phyloP scores from a whole-genome alignment of 176 grass and related monocot species.

The Carex pumila region DNA sequence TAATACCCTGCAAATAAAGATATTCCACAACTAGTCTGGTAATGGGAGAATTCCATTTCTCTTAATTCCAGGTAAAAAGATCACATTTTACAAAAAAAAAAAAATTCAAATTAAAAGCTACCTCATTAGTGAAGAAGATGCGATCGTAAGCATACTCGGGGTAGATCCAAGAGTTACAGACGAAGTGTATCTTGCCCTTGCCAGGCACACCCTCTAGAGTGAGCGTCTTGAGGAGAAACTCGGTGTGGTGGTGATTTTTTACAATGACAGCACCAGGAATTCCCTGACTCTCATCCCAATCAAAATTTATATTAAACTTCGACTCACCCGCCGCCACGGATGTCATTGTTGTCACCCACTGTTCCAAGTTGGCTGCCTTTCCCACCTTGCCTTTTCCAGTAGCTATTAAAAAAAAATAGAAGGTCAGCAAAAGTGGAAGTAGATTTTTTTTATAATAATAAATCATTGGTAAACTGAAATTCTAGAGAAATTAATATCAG shows the following conservation, averaged over 20 bases:
- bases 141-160: constrained; percentile 49
- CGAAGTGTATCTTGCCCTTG: constrained; percentile 40
- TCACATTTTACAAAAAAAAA: not conserved
- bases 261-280: constrained; percentile 58
- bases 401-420: constrained; percentile 10
- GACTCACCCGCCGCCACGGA: constrained; percentile 44
- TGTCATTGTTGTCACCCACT: constrained; percentile 35
- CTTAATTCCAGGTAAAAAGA: not conserved
- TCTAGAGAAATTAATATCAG: not conserved
- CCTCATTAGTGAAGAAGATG: constrained; percentile 68
- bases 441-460: not conserved
- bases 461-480: not conserved
- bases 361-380: constrained; percentile 38
- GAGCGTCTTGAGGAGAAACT: constrained; percentile 79
- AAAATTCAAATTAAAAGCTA: constrained; percentile 18
- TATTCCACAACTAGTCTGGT: not conserved
- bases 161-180: constrained; percentile 75
- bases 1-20: not conserved
- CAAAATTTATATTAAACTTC: constrained; percentile 38
- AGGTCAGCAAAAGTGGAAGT: too few species aligned
- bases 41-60: not conserved
- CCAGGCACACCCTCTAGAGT: constrained; percentile 45
- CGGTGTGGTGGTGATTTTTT: constrained; percentile 41
- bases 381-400: constrained; percentile 33
- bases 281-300: constrained; percentile 57